Conservation (phyloP, 2,329 filamentous ascomycete genomes). For the Catunica adiposa region DNA sequence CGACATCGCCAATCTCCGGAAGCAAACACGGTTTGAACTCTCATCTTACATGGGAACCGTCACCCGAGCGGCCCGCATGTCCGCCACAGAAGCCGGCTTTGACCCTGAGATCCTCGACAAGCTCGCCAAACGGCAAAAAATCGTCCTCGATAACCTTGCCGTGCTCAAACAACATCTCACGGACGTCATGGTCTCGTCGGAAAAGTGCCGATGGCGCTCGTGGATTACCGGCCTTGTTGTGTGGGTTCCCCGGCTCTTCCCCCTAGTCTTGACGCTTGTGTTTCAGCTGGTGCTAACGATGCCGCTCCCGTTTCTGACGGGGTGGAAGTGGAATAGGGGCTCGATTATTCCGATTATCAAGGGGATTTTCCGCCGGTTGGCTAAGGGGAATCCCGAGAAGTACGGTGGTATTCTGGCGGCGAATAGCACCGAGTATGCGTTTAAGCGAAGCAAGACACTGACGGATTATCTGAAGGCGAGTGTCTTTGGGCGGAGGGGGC, state of each 20-base stretch:
- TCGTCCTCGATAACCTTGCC: constrained; percentile 5
- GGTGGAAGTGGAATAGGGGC: constrained; percentile 6
- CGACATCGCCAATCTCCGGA: constrained; percentile 5
- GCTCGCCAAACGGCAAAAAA: background rate
- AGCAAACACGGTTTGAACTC: constrained; percentile 3
- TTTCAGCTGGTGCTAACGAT: constrained; percentile 14
- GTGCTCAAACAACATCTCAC: constrained; percentile 8
- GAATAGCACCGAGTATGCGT: constrained; percentile 43
- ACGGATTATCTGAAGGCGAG: constrained; percentile 32
- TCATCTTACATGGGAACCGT: constrained; percentile 2
- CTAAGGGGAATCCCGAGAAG: constrained; percentile 4
- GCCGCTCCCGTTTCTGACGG: constrained; percentile 6
- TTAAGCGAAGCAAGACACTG: constrained; percentile 32
- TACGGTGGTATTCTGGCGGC: constrained; percentile 1
- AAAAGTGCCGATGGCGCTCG: constrained; percentile 14
- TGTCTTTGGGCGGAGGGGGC: constrained; percentile 26
- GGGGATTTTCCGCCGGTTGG: constrained; percentile 9
- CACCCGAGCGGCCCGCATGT: background rate
- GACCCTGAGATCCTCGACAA: constrained; percentile 2
- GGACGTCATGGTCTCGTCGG: constrained; percentile 10
- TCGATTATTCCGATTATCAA: constrained; percentile 13
- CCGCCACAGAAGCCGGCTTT: background rate
- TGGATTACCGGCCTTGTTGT: constrained; percentile 14
- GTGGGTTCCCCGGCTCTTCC: constrained; percentile 14
- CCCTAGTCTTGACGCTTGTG: constrained; percentile 13